Evolutionary conservation across 2,329 filamentous ascomycete genomes (phyloP).

Genomic region (Teratosphaeria epicoccoides): DNA sequence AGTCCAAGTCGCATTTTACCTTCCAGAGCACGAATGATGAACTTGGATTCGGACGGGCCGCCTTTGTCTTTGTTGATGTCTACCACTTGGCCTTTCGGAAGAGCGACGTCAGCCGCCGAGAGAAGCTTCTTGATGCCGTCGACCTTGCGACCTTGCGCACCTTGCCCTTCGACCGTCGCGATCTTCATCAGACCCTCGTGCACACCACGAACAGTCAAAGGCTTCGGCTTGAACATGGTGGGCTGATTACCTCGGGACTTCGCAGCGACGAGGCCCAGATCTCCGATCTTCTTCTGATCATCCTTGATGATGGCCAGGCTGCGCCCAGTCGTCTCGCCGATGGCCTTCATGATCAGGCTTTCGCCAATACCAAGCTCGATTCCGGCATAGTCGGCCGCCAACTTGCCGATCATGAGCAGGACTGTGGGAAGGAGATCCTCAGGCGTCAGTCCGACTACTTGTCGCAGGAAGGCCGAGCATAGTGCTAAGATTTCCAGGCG

Average conservation of each 20-base stretch:
- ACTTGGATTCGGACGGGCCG: conserved; percentile 90
- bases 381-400: conserved; percentile 90
- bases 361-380: conserved; percentile 98
- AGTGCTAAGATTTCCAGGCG: conserved; percentile 78
- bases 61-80: conserved; percentile 90
- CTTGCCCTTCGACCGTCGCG: conserved; percentile 75
- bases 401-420: conserved; percentile 93
- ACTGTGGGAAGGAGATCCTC: conserved; percentile 79
- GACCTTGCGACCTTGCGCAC: conserved; percentile 82
- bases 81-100: conserved; percentile 53
- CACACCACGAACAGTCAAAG: conserved; percentile 75
- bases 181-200: conserved; percentile 82
- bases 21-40: conserved; percentile 81
- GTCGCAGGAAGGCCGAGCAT: conserved; percentile 80
- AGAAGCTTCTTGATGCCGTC: conserved; percentile 92
- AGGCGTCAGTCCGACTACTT: conserved; percentile 86
- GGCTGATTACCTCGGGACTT: conserved; percentile 92
- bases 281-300: conserved; percentile 92
- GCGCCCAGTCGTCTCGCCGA: conserved; percentile 86
- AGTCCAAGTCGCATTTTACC: conserved; percentile 86
- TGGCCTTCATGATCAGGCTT: conserved; percentile 96
- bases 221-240: conserved; percentile 96
- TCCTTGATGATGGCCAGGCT: conserved; percentile 83
- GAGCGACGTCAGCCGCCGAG: conserved; percentile 72
- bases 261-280: conserved; percentile 85